Conservation (phyloP, 2,329 filamentous ascomycete species). For the Sarocladium strictum region DNA sequence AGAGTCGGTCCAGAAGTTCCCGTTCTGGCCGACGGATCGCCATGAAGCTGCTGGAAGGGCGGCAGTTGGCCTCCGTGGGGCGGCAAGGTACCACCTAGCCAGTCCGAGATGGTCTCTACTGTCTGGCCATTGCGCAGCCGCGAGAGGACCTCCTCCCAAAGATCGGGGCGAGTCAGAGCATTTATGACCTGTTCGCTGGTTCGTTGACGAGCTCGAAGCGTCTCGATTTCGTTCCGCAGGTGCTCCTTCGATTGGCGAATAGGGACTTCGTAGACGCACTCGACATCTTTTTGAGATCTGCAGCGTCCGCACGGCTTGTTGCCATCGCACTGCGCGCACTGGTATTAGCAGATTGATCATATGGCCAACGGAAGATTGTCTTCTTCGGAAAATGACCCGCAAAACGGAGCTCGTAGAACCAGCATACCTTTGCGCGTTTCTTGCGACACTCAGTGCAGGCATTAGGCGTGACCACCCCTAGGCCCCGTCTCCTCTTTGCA, state of each 20-base stretch:
- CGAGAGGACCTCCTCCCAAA: constrained; percentile 48
- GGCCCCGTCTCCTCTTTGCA: constrained; percentile 47
- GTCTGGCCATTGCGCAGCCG: constrained; percentile 48
- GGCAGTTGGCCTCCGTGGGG: constrained; percentile 18
- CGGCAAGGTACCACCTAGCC: constrained; percentile 34
- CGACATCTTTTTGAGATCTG: constrained; percentile 44
- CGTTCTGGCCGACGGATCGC: neutral
- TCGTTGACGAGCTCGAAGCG: constrained; percentile 46
- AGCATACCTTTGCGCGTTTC: constrained; percentile 52
- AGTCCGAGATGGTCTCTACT: constrained; percentile 50
- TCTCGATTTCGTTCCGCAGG: constrained; percentile 54
- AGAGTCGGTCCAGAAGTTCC: constrained; percentile 11
- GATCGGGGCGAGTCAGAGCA: constrained; percentile 44
- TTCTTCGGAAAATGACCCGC: too few relatives aligned
- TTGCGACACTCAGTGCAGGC: constrained; percentile 57
- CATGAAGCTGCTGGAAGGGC: constrained; percentile 17
- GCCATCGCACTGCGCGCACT: constrained; percentile 49
- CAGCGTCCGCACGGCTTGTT: constrained; percentile 50
- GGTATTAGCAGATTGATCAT: neutral
- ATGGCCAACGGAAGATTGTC: neutral
- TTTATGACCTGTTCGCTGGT: constrained; percentile 50
- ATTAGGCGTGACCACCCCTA: constrained; percentile 53
- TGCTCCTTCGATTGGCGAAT: constrained; percentile 59
- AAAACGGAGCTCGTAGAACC: too few relatives aligned
- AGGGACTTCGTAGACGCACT: constrained; percentile 57